phyloP scores from a whole-genome alignment of 1,139 yeast genomes.

The Sugiyamaella grinbergsii region DNA sequence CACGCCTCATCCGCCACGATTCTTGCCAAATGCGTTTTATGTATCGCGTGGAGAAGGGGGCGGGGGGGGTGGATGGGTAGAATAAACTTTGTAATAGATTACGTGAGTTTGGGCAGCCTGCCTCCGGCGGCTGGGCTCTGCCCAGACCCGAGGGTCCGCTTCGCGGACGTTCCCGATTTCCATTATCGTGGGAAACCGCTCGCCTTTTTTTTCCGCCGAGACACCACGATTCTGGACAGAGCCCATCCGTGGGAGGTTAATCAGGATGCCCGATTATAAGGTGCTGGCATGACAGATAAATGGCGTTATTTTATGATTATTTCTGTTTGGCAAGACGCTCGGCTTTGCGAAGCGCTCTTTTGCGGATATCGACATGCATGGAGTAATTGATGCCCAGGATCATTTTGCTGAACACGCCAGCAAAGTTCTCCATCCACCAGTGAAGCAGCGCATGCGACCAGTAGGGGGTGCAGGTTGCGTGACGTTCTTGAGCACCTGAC shows the following conservation, averaged over 20 bases:
- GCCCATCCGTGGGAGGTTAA: conserved; percentile 13
- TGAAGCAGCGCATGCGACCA: conserved; percentile 96
- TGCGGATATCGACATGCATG: conserved; percentile 81
- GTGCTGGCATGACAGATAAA: neutral
- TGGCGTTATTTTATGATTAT: conserved; percentile 4
- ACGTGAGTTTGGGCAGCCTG: too few species aligned
- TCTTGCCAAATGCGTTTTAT: too few species aligned
- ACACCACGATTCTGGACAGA: conserved; percentile 3
- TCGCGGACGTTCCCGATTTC: too few species aligned
- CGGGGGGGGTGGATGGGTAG: too few species aligned
- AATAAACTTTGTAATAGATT: too few species aligned
- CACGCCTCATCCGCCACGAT: too few species aligned
- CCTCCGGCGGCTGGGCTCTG: too few species aligned
- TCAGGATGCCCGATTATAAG: neutral
- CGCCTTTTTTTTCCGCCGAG: too few species aligned
- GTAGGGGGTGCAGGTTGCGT: conserved; percentile 84
- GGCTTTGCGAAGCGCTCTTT: conserved; percentile 79
- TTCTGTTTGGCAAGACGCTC: conserved; percentile 42
- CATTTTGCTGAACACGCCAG: conserved; percentile 75
- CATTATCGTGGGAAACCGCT: too few species aligned
- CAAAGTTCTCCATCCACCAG: conserved; percentile 72
- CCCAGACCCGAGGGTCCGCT: too few species aligned
- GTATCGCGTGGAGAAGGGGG: too few species aligned
- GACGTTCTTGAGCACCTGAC: conserved; percentile 90
- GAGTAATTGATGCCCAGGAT: conserved; percentile 67